These are phyloP conservation scores for Clavispora fructus DNA, from an alignment of 805 yeast species.

Conservation along the genomic window DNA sequence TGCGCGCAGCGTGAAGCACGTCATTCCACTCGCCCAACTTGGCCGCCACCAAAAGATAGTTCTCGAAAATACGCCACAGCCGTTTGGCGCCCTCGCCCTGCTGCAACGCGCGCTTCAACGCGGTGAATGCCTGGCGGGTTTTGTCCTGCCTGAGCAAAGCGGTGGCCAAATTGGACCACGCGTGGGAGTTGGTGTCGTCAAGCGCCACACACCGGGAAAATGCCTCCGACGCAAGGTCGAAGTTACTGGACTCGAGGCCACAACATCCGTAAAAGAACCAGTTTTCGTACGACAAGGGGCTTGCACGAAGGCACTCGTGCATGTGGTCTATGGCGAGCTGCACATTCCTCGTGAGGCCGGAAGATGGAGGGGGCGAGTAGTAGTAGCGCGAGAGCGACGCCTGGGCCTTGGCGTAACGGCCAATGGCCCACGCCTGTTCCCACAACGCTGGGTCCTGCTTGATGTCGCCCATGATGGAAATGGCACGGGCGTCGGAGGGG, in stretches of 20 bases:
- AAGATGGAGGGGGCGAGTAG: constrained; percentile 56
- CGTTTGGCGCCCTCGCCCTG: constrained; percentile 59
- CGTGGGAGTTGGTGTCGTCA: constrained; percentile 72
- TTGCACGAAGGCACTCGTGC: constrained; percentile 65
- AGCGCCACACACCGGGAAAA: constrained; percentile 85
- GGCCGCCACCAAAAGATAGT: constrained; percentile 75
- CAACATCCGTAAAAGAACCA: constrained; percentile 94
- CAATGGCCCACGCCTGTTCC: constrained; percentile 83
- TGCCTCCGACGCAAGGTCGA: constrained; percentile 81
- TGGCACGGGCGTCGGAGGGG: constrained; percentile 78
- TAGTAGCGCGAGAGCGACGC: constrained; percentile 71
- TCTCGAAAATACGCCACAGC: constrained; percentile 90
- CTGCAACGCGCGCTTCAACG: constrained; percentile 73
- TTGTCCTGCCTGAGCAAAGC: constrained; percentile 64
- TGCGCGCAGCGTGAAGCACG: constrained; percentile 69
- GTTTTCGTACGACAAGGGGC: constrained; percentile 71
- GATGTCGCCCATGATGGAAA: constrained; percentile 81
- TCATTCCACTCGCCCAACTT: constrained; percentile 86
- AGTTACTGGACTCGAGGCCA: constrained; percentile 68
- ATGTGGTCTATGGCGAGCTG: constrained; percentile 57
- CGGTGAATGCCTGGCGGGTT: constrained; percentile 74
- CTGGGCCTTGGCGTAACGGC: constrained; percentile 80
- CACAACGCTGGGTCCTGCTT: constrained; percentile 70
- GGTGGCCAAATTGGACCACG: constrained; percentile 91
- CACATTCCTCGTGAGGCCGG: constrained; percentile 49